Conservation (phyloP, 108 stramenopile genomes). For the Cyclotella sp. region DNA sequence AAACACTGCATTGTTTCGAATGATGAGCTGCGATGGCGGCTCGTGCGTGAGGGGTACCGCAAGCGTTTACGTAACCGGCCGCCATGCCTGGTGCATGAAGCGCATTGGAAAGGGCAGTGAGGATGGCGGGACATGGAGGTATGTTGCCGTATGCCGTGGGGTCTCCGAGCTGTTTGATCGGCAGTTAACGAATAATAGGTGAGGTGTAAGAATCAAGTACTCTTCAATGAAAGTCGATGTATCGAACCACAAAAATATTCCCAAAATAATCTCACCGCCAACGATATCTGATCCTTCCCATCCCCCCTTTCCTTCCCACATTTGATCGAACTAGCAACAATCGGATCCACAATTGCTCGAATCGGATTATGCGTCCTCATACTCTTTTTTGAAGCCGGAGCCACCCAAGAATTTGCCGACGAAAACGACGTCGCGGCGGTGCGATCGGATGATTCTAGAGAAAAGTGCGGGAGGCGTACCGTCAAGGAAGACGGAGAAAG, state of each 20-base stretch:
- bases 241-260: too few species aligned
- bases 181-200: constrained; percentile 2
- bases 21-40: constrained; percentile 81
- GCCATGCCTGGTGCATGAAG: constrained; percentile 36
- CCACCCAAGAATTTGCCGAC: constrained; percentile 34
- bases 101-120: constrained; percentile 59
- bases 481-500: not conserved
- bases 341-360: constrained; percentile 84
- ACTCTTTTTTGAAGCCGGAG: constrained; percentile 69
- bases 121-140: constrained; percentile 61
- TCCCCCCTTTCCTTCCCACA: constrained; percentile 56
- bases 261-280: constrained; percentile 92
- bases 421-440: not conserved
- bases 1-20: constrained; percentile 23
- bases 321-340: constrained; percentile 61
- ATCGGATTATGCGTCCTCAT: constrained; percentile 85
- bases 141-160: constrained; percentile 77
- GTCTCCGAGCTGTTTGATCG: constrained; percentile 70
- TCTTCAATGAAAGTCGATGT: not conserved
- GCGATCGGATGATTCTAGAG: not conserved
- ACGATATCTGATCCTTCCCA: constrained; percentile 82
- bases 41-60: constrained; percentile 75
- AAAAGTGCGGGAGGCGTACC: not conserved
- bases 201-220: not conserved
- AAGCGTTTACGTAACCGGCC: constrained; percentile 83